A percentile compares a stretch with the other conserved stretches of the same genome.
Conservation (phyloP, 2,329 filamentous ascomycete species). For the Emergomyces orientalis region DNA sequence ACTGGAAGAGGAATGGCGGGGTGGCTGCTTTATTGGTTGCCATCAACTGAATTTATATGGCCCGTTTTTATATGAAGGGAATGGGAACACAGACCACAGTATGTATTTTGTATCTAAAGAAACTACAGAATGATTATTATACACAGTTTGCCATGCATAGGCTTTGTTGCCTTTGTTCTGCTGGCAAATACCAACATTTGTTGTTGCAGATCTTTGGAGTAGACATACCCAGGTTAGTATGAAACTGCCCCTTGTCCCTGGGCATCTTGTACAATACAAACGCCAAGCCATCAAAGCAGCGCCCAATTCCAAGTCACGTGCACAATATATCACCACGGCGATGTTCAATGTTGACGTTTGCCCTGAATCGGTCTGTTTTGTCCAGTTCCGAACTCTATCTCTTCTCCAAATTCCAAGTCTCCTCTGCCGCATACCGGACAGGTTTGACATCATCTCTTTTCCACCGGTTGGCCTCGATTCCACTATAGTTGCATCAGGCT, state of each 20-base stretch:
- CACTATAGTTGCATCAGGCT: background rate
- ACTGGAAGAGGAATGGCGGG: background rate
- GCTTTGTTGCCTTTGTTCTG: background rate
- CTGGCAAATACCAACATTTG: background rate
- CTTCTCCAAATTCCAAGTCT: background rate
- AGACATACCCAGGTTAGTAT: too few species aligned
- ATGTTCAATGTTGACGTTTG: slow-evolving; percentile 3
- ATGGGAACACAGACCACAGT: too few species aligned
- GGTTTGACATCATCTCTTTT: background rate
- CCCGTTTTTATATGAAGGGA: too few species aligned
- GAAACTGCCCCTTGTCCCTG: too few species aligned
- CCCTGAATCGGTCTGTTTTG: background rate
- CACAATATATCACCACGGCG: background rate
- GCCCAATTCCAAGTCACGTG: background rate
- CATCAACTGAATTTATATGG: too few species aligned
- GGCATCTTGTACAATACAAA: too few species aligned
- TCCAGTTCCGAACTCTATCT: background rate
- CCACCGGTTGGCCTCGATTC: background rate
- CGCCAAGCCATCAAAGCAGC: too few species aligned
- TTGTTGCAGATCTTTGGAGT: background rate
- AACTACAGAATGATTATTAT: background rate
- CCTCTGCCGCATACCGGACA: background rate
- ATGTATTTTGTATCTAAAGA: background rate
- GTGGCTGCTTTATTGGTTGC: background rate
- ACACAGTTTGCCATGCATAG: background rate